Evolutionary conservation across 2,329 filamentous ascomycete genomes (phyloP).

Genomic region (Neoarthrinium moseri): DNA sequence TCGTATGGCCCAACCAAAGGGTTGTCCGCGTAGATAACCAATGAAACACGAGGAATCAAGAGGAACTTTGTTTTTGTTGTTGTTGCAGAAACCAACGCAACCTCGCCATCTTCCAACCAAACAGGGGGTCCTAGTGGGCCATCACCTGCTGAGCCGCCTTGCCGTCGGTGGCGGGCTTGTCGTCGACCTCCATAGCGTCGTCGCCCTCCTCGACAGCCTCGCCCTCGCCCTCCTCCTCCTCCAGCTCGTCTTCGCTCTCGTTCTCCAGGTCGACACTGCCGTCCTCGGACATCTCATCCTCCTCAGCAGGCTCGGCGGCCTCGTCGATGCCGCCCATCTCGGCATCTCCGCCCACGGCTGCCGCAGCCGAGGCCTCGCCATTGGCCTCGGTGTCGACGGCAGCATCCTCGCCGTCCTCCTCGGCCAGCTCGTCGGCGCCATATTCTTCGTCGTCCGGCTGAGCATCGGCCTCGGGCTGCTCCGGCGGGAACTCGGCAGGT

Average conservation of each 20-base stretch:
- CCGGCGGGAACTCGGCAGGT: conserved; percentile 91
- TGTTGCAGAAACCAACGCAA: background rate
- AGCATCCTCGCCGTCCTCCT: conserved; percentile 56
- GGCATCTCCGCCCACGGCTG: conserved; percentile 56
- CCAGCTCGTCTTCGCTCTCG: conserved; percentile 65
- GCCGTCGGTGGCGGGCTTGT: conserved; percentile 19
- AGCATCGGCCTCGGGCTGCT: conserved; percentile 93
- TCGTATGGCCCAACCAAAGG: background rate
- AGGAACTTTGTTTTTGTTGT: background rate
- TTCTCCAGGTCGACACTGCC: conserved; percentile 72
- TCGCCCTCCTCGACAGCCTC: conserved; percentile 29
- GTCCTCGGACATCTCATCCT: conserved; percentile 64
- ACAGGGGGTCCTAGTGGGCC: conserved; percentile 18
- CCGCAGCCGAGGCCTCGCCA: conserved; percentile 42
- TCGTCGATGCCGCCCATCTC: conserved; percentile 66
- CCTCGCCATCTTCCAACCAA: background rate
- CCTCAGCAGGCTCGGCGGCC: conserved; percentile 49
- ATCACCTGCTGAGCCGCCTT: conserved; percentile 22
- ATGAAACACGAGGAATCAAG: background rate
- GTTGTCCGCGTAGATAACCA: background rate
- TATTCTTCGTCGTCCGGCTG: conserved; percentile 85
- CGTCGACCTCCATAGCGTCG: conserved; percentile 42
- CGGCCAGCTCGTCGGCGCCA: conserved; percentile 83
- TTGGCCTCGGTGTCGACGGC: conserved; percentile 42
- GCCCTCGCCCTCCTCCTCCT: conserved; percentile 47